Conservation (phyloP, 2,329 filamentous ascomycete species). For the Juglanconis oblonga region DNA sequence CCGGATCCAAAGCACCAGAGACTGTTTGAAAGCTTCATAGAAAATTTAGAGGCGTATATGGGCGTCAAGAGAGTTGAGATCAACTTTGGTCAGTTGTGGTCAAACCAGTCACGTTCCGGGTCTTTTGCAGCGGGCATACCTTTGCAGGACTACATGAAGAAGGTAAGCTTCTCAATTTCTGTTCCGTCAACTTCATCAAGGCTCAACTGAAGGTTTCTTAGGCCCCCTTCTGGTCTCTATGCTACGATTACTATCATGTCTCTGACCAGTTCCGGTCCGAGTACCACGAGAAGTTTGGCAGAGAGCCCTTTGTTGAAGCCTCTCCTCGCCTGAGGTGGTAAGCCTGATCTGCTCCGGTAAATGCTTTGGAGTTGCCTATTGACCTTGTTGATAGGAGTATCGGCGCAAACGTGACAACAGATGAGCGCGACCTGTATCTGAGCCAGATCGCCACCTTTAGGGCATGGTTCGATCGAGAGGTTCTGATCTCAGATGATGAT, state of each 20-base stretch:
- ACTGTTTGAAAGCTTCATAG: slow-evolving; percentile 7
- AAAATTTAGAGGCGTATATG: slow-evolving; percentile 5
- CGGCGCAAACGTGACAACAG: slow-evolving; percentile 6
- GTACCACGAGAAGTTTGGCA: slow-evolving; percentile 3
- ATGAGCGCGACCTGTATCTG: slow-evolving; percentile 9
- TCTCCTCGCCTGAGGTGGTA: slow-evolving; percentile 9
- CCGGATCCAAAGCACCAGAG: slow-evolving; percentile 5
- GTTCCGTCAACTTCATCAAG: not conserved
- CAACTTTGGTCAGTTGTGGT: slow-evolving; percentile 5
- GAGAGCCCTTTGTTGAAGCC: slow-evolving; percentile 11
- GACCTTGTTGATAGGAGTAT: not conserved
- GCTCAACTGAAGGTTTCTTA: not conserved
- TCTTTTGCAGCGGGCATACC: not conserved
- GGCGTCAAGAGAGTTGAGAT: not conserved
- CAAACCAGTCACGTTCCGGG: not conserved
- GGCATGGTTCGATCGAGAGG: slow-evolving; percentile 10
- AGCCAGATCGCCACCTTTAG: slow-evolving; percentile 3
- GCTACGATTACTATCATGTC: slow-evolving; percentile 7
- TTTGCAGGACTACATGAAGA: slow-evolving; percentile 12
- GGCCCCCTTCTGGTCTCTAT: slow-evolving; percentile 15
- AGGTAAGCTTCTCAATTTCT: not conserved
- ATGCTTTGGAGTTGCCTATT: not conserved
- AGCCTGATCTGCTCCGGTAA: not conserved
- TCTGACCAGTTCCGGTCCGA: slow-evolving; percentile 5
- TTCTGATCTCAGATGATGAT: not conserved